Evolutionary conservation across 768 basidiomycete species (phyloP).

Genomic region (Sarcodon sp.): DNA sequence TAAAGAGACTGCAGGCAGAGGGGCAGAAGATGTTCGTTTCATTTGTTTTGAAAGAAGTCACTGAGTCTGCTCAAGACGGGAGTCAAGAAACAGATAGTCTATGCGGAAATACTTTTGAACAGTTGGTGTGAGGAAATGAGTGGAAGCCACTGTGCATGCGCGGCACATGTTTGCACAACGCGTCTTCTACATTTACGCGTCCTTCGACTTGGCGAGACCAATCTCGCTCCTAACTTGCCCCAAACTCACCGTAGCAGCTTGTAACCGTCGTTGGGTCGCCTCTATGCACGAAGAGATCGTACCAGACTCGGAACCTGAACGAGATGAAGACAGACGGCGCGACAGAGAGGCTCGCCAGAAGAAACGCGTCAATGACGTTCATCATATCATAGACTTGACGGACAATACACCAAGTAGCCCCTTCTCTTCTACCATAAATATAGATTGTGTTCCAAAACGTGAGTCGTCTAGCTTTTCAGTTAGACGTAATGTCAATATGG

Average conservation of each 20-base stretch:
- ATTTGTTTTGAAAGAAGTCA: background rate
- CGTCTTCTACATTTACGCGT: too few species aligned
- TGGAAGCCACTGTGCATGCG: background rate
- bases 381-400: constrained; percentile 9
- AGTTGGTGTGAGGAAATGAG: background rate
- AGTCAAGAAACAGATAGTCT: background rate
- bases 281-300: constrained; percentile 25
- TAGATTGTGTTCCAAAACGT: background rate
- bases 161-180: too few species aligned
- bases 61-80: background rate
- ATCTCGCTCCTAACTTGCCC: too few species aligned
- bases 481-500: background rate
- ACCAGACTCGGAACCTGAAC: constrained; percentile 65
- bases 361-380: constrained; percentile 11
- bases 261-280: too few species aligned
- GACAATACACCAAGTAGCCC: constrained; percentile 9
- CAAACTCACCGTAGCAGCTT: too few species aligned
- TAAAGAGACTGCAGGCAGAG: constrained; percentile 32
- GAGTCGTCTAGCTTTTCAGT: background rate
- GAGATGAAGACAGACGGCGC: constrained; percentile 24
- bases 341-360: constrained; percentile 9
- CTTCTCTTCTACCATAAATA: background rate
- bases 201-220: too few species aligned
- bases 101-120: background rate
- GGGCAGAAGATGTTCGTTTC: constrained; percentile 1